Conservation (phyloP, 108 stramenopile genomes). For the Cyclotella cryptica region DNA sequence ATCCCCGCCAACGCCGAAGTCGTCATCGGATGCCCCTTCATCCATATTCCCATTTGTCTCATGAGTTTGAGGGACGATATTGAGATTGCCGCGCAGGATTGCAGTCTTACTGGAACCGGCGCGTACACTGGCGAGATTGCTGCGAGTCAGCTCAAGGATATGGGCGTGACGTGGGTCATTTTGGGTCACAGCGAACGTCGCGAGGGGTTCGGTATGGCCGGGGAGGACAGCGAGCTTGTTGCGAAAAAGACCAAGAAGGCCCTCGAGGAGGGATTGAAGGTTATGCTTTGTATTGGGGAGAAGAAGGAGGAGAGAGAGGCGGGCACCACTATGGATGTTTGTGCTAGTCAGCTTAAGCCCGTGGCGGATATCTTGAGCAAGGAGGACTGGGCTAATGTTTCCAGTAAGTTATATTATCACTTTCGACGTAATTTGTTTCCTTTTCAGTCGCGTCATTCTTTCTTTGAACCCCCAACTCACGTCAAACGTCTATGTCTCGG, state of each 20-base stretch:
- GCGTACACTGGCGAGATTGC: conserved; percentile 98
- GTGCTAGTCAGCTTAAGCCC: conserved; percentile 87
- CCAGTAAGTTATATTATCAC: conserved; percentile 79
- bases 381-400: conserved; percentile 92
- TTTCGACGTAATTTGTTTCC: too few relatives aligned
- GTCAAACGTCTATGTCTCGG: neutral
- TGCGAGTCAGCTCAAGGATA: conserved; percentile 88
- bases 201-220: conserved; percentile 92
- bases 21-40: conserved; percentile 79
- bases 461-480: neutral
- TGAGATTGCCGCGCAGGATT: conserved; percentile 87
- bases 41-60: conserved; percentile 78
- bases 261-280: conserved; percentile 94
- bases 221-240: conserved; percentile 91
- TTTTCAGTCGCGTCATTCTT: neutral
- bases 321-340: conserved; percentile 92
- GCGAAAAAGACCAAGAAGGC: conserved; percentile 97
- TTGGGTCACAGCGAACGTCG: conserved; percentile 98
- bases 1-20: conserved; percentile 88
- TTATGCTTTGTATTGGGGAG: conserved; percentile 98
- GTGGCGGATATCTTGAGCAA: conserved; percentile 71
- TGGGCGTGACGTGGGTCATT: conserved; percentile 97
- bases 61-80: conserved; percentile 78
- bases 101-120: conserved; percentile 75
- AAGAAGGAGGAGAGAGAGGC: conserved; percentile 97